phyloP scores from a whole-genome alignment of 495 filamentous ascomycete species.

The Elaphomyces granulatus region DNA sequence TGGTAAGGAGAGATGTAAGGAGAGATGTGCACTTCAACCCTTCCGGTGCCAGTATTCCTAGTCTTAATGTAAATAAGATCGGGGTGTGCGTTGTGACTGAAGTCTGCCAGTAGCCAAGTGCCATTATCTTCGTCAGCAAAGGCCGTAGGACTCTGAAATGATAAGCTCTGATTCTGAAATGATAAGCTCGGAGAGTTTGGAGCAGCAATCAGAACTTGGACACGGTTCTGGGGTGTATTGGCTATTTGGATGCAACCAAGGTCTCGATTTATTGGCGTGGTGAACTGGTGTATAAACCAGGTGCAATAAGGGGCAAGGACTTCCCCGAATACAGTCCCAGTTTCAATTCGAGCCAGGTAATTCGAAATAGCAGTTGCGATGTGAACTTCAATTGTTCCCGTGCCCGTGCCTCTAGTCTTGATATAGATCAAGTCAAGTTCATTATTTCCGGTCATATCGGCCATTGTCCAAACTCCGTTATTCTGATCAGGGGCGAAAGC shows the following conservation, averaged over 20 bases:
- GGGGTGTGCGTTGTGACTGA: not conserved
- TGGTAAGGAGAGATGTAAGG: constrained; percentile 1
- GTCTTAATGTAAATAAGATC: constrained; percentile 4
- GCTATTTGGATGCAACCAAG: too few species aligned
- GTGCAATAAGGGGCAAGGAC: too few species aligned
- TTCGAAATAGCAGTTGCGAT: constrained; percentile 3
- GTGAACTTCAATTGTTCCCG: constrained; percentile 4
- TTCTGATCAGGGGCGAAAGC: constrained; percentile 1
- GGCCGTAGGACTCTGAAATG: too few species aligned
- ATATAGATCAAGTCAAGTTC: constrained; percentile 7
- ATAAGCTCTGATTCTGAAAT: too few species aligned
- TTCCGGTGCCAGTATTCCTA: constrained; percentile 2
- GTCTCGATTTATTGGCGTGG: too few species aligned
- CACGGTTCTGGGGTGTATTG: too few species aligned
- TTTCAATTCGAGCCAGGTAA: constrained; percentile 3
- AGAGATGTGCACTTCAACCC: constrained; percentile 3
- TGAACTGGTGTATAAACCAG: too few species aligned
- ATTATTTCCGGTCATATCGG: constrained; percentile 1
- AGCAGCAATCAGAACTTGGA: too few species aligned
- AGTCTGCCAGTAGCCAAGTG: constrained; percentile 1
- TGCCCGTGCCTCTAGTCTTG: constrained; percentile 3
- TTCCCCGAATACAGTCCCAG: constrained; percentile 3
- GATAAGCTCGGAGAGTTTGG: too few species aligned
- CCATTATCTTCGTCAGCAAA: constrained; percentile 1
- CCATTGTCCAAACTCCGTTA: constrained; percentile 3